These are phyloP conservation scores for Gonium pectorale DNA, from an alignment of 139 green algal genomes.

Conservation along the genomic window DNA sequence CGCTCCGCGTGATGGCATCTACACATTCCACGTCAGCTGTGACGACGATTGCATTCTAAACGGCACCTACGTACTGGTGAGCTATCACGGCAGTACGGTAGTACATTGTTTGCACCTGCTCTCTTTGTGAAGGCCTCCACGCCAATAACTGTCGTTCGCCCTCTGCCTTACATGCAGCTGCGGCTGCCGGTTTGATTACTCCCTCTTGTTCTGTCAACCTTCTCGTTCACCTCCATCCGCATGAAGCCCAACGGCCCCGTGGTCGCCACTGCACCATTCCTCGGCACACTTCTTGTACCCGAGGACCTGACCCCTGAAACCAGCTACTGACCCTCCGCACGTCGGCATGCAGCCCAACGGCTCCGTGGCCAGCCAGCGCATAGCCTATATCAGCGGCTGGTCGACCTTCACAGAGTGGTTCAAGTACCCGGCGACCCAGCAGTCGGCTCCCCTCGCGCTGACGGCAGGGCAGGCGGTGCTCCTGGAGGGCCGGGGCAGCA, in stretches of 20 bases:
- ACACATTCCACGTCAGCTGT: background rate
- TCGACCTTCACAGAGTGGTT: background rate
- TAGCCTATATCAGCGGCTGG: background rate
- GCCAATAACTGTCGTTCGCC: too few relatives aligned
- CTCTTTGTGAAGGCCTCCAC: too few relatives aligned
- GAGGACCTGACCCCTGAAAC: too few relatives aligned
- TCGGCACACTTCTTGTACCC: too few relatives aligned
- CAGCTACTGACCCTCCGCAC: too few relatives aligned
- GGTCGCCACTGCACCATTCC: too few relatives aligned
- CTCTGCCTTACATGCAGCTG: too few relatives aligned
- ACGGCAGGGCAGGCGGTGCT: background rate
- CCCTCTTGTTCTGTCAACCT: too few relatives aligned
- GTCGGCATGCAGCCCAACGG: constrained; percentile 4
- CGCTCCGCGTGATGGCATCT: background rate
- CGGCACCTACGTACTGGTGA: background rate
- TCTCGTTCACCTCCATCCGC: too few relatives aligned
- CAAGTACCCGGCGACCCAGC: background rate
- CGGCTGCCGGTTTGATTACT: too few relatives aligned
- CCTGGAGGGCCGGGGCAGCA: background rate
- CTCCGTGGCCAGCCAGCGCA: background rate
- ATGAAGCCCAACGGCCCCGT: too few relatives aligned
- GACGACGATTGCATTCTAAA: background rate
- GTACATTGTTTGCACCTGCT: background rate
- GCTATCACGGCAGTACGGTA: too few relatives aligned
- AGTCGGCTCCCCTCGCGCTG: background rate